Evolutionary conservation across 179 eudicot species (phyloP).

Genomic region (Dionaea muscipula): DNA sequence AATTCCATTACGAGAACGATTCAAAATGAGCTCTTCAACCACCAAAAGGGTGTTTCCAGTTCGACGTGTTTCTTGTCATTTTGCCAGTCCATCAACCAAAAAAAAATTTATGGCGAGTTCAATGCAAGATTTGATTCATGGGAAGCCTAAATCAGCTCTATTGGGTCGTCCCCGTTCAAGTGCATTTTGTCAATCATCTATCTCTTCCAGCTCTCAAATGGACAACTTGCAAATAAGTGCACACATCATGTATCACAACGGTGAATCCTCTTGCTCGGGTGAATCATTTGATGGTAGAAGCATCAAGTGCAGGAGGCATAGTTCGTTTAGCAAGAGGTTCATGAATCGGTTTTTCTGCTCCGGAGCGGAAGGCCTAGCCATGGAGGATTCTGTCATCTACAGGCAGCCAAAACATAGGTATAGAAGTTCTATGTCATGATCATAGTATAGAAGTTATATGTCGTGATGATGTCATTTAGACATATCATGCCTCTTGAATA

Average conservation of each 20-base stretch:
- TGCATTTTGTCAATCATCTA: constrained; percentile 34
- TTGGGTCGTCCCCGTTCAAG: constrained; percentile 29
- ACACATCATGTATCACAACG: constrained; percentile 4
- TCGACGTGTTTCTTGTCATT: constrained; percentile 6
- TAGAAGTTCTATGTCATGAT: constrained; percentile 13
- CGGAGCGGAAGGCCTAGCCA: constrained; percentile 68
- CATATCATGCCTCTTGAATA: no score
- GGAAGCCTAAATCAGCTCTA: constrained; percentile 23
- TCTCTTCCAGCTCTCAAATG: no score
- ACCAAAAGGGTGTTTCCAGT: constrained; percentile 19
- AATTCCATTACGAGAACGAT: constrained; percentile 45
- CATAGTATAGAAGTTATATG: no score
- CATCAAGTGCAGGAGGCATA: constrained; percentile 16
- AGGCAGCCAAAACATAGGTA: constrained; percentile 17
- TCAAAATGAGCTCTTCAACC: constrained; percentile 20
- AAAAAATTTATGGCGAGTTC: constrained; percentile 48
- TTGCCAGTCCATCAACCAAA: constrained; percentile 45
- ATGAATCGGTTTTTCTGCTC: constrained; percentile 77
- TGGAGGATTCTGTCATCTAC: constrained; percentile 28
- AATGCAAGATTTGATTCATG: constrained; percentile 53
- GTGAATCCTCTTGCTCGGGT: constrained; percentile 21
- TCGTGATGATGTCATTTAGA: no score
- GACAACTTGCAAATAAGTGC: constrained; percentile 8
- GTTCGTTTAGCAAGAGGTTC: constrained; percentile 40
- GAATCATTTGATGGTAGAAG: constrained; percentile 24